These are phyloP conservation scores for Papiliotrema flavescens DNA, from an alignment of 1,284 basidiomycete species.

Conservation along the genomic window DNA sequence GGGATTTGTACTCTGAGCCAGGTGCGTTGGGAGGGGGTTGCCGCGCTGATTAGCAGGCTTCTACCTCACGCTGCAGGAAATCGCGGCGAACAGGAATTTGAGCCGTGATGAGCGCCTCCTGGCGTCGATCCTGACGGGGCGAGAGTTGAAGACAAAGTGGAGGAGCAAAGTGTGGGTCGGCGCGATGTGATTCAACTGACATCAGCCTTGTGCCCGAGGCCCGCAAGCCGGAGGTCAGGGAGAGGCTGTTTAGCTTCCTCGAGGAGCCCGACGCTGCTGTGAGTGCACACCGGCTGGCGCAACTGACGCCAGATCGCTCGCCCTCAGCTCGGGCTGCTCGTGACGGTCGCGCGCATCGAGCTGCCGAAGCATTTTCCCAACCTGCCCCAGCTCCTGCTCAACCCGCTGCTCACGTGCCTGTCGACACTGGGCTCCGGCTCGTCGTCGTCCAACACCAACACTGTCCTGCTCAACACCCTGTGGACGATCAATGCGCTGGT, in stretches of 20 bases:
- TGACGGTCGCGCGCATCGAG: conserved; percentile 45
- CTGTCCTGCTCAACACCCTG: conserved; percentile 45
- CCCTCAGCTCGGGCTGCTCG: conserved; percentile 44
- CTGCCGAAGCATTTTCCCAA: conserved; percentile 39
- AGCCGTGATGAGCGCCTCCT: conserved; percentile 38
- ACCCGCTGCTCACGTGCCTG: conserved; percentile 36
- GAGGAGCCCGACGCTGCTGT: conserved; percentile 41
- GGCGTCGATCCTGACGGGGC: conserved; percentile 41
- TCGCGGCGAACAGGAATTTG: conserved; percentile 34
- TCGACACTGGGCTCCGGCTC: conserved; percentile 19
- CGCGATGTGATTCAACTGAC: too few relatives aligned
- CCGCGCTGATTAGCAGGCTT: conserved; percentile 23
- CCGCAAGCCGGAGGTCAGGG: conserved; percentile 41
- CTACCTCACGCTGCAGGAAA: conserved; percentile 41
- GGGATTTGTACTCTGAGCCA: conserved; percentile 41
- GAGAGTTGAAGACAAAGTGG: conserved; percentile 49
- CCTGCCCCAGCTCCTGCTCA: conserved; percentile 38
- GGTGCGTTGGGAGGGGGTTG: conserved; percentile 15
- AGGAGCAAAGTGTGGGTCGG: conserved; percentile 40
- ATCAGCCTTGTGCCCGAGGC: conserved; percentile 41
- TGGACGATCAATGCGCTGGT: conserved; percentile 50
- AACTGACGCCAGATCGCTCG: conserved; percentile 37
- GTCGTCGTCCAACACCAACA: conserved; percentile 27
- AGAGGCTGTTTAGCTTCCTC: conserved; percentile 44
- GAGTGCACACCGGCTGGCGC: conserved; percentile 6